Percentiles rank a stretch among this genome's conserved stretches.
phyloP scores from a whole-genome alignment of 75 land plant species.

The Pinus tabuliformis region DNA sequence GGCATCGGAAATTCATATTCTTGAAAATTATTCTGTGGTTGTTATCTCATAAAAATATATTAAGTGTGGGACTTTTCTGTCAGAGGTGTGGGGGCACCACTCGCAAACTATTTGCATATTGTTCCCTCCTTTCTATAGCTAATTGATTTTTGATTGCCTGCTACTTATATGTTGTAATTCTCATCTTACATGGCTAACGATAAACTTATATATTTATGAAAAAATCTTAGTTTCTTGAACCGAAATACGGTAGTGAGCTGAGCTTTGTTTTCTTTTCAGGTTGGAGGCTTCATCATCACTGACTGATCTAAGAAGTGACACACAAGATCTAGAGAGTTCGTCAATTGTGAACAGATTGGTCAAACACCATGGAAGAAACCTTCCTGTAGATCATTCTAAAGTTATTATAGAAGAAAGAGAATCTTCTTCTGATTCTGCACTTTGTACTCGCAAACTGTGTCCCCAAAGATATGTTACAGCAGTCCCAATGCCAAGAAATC shows the following conservation, averaged over 20 bases:
- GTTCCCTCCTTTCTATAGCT: too few relatives aligned
- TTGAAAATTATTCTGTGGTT: neutral
- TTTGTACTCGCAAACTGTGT: slow-evolving; percentile 11
- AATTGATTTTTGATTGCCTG: too few relatives aligned
- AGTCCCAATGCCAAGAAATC: slow-evolving; percentile 34
- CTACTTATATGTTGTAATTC: too few relatives aligned
- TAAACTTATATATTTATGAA: neutral
- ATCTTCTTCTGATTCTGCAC: slow-evolving; percentile 15
- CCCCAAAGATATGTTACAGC: slow-evolving; percentile 53
- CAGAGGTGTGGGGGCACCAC: neutral
- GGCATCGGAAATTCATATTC: neutral
- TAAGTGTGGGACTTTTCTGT: neutral
- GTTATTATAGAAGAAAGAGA: slow-evolving; percentile 1
- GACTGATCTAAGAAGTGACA: slow-evolving; percentile 36
- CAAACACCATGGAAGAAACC: slow-evolving; percentile 34
- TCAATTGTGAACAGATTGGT: slow-evolving; percentile 61
- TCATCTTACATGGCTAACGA: neutral
- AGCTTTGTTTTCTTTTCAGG: slow-evolving; percentile 22
- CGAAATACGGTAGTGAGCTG: neutral
- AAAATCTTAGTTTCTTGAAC: neutral
- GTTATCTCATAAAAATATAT: neutral
- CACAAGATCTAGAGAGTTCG: slow-evolving; percentile 60
- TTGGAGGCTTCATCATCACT: slow-evolving; percentile 39
- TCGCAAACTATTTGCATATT: too few relatives aligned
- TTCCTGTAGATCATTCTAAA: slow-evolving; percentile 7